phyloP scores from a whole-genome alignment of 805 yeast genomes.

The Dipodascopsis tothii region DNA sequence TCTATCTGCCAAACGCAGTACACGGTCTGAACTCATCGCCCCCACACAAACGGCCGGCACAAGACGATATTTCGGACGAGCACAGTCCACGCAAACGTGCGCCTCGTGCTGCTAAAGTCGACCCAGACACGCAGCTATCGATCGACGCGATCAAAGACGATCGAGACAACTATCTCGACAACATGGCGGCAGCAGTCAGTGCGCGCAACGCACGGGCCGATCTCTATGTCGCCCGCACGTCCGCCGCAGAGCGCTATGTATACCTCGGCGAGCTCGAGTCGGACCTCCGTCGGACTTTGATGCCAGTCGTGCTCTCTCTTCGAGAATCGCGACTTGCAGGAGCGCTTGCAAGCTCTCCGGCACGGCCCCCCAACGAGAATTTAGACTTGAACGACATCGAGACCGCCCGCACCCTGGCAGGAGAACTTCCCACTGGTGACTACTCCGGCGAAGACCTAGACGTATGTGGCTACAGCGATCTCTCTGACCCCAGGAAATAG shows the following conservation, averaged over 20 bases:
- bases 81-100: neutral
- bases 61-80: neutral
- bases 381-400: neutral
- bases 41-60: neutral
- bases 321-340: neutral
- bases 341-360: neutral
- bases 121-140: conserved; percentile 4
- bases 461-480: too few relatives aligned
- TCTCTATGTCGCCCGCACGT: neutral
- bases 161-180: conserved; percentile 4
- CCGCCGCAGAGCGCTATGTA: conserved; percentile 4
- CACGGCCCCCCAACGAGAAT: neutral
- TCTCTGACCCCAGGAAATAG: too few relatives aligned
- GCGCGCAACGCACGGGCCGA: neutral
- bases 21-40: neutral
- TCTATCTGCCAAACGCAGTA: neutral
- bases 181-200: conserved; percentile 3
- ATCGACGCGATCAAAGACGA: conserved; percentile 1
- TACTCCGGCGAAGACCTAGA: neutral
- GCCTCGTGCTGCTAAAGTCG: neutral
- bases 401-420: neutral
- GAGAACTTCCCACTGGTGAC: neutral
- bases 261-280: conserved; percentile 1
- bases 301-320: neutral
- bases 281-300: neutral